Conservation (phyloP, 768 basidiomycete genomes). For the Suillus occidentalis region DNA sequence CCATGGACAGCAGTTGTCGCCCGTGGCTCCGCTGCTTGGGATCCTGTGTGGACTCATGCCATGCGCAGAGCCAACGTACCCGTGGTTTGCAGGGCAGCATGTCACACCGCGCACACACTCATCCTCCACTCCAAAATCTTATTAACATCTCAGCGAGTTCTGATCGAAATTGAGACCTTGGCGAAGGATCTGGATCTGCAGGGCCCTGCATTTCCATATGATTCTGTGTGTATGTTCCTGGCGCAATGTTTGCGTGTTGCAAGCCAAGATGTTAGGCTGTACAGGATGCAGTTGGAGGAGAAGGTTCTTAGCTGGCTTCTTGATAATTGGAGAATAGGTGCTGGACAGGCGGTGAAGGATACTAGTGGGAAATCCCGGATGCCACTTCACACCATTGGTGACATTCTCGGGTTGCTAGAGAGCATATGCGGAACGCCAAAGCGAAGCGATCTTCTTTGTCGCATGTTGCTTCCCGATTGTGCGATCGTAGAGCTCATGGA, state of each 20-base stretch:
- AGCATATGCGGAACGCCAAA: slow-evolving; percentile 58
- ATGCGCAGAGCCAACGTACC: slow-evolving; percentile 72
- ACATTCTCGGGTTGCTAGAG: slow-evolving; percentile 64
- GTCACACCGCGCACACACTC: slow-evolving; percentile 63
- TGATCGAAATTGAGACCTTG: slow-evolving; percentile 75
- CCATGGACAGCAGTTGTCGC: slow-evolving; percentile 1
- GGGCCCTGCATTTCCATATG: slow-evolving; percentile 83
- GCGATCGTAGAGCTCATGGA: slow-evolving; percentile 58
- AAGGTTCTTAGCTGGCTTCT: slow-evolving; percentile 81
- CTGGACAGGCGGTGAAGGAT: slow-evolving; percentile 37
- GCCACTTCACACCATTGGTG: slow-evolving; percentile 54
- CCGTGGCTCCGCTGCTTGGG: slow-evolving; percentile 55
- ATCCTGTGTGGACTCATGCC: slow-evolving; percentile 79
- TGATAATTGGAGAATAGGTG: slow-evolving; percentile 63
- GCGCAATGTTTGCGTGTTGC: slow-evolving; percentile 66
- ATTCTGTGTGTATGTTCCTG: slow-evolving; percentile 88
- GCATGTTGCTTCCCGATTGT: slow-evolving; percentile 68
- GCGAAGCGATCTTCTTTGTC: slow-evolving; percentile 44
- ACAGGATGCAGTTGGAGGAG: slow-evolving; percentile 84
- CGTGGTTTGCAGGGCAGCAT: slow-evolving; percentile 75
- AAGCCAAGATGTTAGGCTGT: slow-evolving; percentile 78
- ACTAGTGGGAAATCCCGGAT: slow-evolving; percentile 40
- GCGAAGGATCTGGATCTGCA: slow-evolving; percentile 87
- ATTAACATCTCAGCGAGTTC: slow-evolving; percentile 56
- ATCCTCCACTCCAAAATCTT: slow-evolving; percentile 42